Percentiles rank a stretch among this genome's conserved stretches.
Evolutionary conservation across 495 filamentous ascomycete species (phyloP).

Genomic region (Staphylotrichum tortipilum): DNA sequence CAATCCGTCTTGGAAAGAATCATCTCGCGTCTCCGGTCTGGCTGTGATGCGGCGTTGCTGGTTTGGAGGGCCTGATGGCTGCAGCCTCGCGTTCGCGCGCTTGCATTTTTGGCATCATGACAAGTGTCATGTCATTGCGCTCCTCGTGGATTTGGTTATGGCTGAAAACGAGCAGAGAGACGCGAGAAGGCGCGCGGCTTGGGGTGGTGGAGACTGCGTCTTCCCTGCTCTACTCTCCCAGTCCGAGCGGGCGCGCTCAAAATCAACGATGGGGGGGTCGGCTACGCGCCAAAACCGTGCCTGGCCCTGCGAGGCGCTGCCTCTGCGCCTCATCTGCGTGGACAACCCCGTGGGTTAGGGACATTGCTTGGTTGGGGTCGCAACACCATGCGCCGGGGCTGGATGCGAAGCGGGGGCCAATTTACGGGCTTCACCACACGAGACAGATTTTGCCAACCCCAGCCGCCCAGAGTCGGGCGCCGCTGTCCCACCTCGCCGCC

Average conservation of each 20-base stretch:
- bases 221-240: background rate
- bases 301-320: too few species aligned
- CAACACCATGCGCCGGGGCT: conserved; percentile 3
- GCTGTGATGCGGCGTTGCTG: background rate
- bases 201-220: background rate
- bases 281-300: background rate
- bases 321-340: too few species aligned
- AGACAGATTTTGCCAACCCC: conserved; percentile 1
- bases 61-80: background rate
- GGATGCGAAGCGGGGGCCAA: background rate
- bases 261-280: background rate
- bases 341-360: too few species aligned
- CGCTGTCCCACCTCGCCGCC: background rate
- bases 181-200: background rate
- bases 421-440: conserved; percentile 1
- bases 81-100: background rate
- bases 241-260: background rate
- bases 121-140: conserved; percentile 1
- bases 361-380: background rate
- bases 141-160: background rate
- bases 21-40: background rate
- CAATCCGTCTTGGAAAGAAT: background rate
- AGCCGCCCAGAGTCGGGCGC: background rate
- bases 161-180: background rate
- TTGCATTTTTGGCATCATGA: background rate